Percentiles rank a stretch among this genome's conserved stretches.
Evolutionary conservation across 2,329 filamentous ascomycete genomes (phyloP).

Genomic region (Fusarium goolgardi): DNA sequence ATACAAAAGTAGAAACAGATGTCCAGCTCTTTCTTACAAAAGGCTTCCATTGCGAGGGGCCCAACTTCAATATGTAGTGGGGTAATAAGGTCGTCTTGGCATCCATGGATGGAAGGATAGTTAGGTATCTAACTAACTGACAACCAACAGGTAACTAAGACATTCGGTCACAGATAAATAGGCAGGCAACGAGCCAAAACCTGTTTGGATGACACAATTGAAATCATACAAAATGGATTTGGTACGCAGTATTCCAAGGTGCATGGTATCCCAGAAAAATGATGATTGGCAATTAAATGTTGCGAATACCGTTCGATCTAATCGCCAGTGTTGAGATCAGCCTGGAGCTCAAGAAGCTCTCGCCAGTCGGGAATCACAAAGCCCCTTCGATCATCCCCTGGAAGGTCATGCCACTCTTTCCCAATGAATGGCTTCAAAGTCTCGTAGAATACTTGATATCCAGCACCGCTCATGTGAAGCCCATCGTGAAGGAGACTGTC

Average conservation of each 20-base stretch:
- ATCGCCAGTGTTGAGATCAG: conserved; percentile 26
- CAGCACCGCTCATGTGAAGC: conserved; percentile 66
- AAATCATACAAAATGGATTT: neutral
- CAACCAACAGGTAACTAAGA: conserved; percentile 1
- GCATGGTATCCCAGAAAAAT: neutral
- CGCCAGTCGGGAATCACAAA: conserved; percentile 64
- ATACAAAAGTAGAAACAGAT: neutral
- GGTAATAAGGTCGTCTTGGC: conserved; percentile 20
- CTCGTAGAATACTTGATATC: conserved; percentile 65
- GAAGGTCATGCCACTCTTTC: conserved; percentile 54
- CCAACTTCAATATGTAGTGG: conserved; percentile 18
- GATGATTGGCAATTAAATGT: neutral
- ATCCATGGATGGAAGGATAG: neutral
- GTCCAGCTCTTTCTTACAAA: neutral
- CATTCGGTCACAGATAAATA: neutral
- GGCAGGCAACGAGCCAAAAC: neutral
- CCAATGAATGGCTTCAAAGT: conserved; percentile 62
- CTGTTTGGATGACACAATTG: neutral
- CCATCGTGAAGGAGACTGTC: conserved; percentile 67
- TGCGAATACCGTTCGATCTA: neutral
- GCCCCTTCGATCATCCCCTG: conserved; percentile 53
- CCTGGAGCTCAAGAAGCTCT: conserved; percentile 36
- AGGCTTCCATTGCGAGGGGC: neutral
- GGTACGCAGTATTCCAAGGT: too few species aligned
- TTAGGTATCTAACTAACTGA: neutral